Conservation (phyloP, 108 stramenopile genomes). For the Nitzschia inconspicua region DNA sequence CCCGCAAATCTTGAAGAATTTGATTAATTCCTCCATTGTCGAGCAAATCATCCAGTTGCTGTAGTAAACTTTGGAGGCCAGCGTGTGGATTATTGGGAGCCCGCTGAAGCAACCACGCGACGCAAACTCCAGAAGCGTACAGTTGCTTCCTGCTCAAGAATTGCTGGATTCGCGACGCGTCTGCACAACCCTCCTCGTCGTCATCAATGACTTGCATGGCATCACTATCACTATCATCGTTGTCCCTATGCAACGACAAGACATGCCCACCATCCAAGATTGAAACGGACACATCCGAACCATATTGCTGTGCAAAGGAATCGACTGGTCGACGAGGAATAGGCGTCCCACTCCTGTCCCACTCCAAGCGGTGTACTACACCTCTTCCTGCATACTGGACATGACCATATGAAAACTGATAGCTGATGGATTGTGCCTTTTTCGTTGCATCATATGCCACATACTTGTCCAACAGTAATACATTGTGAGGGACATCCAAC, state of each 20-base stretch:
- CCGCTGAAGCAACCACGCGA: conserved; percentile 59
- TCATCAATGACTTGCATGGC: conserved; percentile 37
- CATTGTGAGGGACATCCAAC: conserved; percentile 91
- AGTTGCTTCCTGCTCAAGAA: conserved; percentile 73
- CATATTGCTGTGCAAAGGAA: conserved; percentile 9
- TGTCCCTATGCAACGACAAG: conserved; percentile 44
- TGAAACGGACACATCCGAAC: conserved; percentile 9
- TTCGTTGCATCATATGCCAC: conserved; percentile 76
- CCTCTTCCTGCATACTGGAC: conserved; percentile 90
- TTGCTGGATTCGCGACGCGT: conserved; percentile 82
- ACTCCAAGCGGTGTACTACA: conserved; percentile 82
- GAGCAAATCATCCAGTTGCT: conserved; percentile 47
- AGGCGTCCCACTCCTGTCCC: conserved; percentile 63
- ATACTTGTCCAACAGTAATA: conserved; percentile 91
- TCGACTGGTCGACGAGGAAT: conserved; percentile 39
- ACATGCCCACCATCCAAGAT: conserved; percentile 65
- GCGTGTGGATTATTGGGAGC: conserved; percentile 39
- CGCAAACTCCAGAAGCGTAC: conserved; percentile 76
- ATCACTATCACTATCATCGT: conserved; percentile 8
- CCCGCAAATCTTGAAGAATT: conserved; percentile 16
- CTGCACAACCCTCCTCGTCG: conserved; percentile 71
- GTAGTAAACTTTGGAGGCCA: conserved; percentile 51
- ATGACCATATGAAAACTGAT: conserved; percentile 85
- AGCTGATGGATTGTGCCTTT: conserved; percentile 83
- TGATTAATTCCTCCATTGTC: conserved; percentile 44